A percentile compares a stretch with the other conserved stretches of the same genome.
Evolutionary conservation across 768 basidiomycete genomes (phyloP).

Genomic region (Hypholoma sublateritium): DNA sequence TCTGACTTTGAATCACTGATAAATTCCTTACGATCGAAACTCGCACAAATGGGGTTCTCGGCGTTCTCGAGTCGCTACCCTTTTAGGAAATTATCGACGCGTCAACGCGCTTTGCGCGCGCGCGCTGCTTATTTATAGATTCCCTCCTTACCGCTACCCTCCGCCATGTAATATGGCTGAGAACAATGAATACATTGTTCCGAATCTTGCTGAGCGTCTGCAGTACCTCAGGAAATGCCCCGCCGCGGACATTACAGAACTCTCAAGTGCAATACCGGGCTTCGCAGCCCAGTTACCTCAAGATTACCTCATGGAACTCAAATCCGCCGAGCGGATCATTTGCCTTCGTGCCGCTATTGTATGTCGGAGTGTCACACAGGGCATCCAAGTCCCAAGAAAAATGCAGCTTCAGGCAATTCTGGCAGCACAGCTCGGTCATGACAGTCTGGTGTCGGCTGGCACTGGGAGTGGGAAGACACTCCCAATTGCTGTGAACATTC

Average conservation of each 20-base stretch:
- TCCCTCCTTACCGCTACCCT: no score
- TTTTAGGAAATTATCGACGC: background rate
- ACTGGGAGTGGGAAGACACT: slow-evolving; percentile 30
- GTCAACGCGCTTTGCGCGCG: background rate
- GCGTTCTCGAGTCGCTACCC: background rate
- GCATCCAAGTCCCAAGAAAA: slow-evolving; percentile 19
- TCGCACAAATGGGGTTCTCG: background rate
- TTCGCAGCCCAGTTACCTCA: no score
- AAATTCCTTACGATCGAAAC: background rate
- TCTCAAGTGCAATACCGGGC: no score
- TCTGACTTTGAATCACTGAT: background rate
- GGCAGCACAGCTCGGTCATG: slow-evolving; percentile 13
- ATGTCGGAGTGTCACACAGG: background rate
- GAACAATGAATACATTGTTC: no score
- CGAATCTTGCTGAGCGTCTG: no score
- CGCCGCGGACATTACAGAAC: no score
- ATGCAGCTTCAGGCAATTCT: slow-evolving; percentile 22
- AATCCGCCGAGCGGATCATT: no score
- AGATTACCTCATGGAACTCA: no score
- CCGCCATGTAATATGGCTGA: no score
- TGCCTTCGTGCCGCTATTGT: background rate
- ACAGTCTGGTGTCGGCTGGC: slow-evolving; percentile 22
- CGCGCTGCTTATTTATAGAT: no score
- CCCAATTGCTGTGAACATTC: slow-evolving; percentile 22
- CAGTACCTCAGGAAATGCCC: no score